Conservation (phyloP, 2,329 filamentous ascomycete species). For the Xylaria sp. region DNA sequence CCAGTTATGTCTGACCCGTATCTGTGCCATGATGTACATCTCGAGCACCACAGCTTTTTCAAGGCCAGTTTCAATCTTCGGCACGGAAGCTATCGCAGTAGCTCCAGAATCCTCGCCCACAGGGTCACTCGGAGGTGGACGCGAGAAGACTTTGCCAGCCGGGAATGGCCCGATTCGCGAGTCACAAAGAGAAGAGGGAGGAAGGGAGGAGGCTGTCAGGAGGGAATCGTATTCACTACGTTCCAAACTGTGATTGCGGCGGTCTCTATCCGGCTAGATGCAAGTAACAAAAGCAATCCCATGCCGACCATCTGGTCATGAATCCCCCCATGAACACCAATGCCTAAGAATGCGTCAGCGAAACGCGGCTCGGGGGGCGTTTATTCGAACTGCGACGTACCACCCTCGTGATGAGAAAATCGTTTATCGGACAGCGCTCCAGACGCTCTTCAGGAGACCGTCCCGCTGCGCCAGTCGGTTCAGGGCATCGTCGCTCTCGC, state of each 20-base stretch:
- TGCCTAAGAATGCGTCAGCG: conserved; percentile 22
- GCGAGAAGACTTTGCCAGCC: conserved; percentile 62
- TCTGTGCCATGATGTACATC: conserved; percentile 63
- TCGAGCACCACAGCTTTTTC: conserved; percentile 64
- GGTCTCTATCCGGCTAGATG: conserved; percentile 37
- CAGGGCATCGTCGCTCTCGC: conserved; percentile 94
- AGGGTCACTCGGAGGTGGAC: conserved; percentile 43
- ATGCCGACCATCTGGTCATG: conserved; percentile 34
- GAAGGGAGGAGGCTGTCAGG: conserved; percentile 9
- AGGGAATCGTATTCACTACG: conserved; percentile 32
- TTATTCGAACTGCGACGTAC: conserved; percentile 14
- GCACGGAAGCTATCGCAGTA: conserved; percentile 61
- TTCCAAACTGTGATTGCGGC: conserved; percentile 26
- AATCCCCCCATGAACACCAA: conserved; percentile 37
- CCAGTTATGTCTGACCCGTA: conserved; percentile 61
- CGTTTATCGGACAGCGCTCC: conserved; percentile 72
- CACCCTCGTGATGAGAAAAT: conserved; percentile 25
- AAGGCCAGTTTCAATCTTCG: conserved; percentile 61
- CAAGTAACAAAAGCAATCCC: conserved; percentile 35
- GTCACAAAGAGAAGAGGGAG: conserved; percentile 14
- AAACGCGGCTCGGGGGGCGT: not conserved
- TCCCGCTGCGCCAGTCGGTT: conserved; percentile 96
- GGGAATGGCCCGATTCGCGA: conserved; percentile 29
- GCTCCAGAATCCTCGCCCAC: conserved; percentile 58
- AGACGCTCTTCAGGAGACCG: conserved; percentile 95